Conservation (phyloP, 129 eudicot species). For the Silybum marianum region DNA sequence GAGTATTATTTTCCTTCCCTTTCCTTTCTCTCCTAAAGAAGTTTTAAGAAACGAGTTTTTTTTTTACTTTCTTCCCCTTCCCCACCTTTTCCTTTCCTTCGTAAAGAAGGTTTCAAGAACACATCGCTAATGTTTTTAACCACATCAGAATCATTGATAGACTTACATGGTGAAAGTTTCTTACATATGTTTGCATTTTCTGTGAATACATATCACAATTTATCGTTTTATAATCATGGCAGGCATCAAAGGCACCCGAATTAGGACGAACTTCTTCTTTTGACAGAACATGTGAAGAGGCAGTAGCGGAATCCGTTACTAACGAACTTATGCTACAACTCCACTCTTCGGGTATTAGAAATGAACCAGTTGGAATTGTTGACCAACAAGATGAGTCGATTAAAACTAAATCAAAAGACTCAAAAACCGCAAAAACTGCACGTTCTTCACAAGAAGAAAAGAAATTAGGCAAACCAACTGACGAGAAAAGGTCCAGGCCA, state of each 20-base stretch:
- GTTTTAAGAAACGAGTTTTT: too few species aligned
- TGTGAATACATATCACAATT: background rate
- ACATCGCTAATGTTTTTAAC: background rate
- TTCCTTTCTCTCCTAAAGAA: too few species aligned
- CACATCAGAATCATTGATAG: background rate
- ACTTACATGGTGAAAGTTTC: background rate
- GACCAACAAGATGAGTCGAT: constrained; percentile 68
- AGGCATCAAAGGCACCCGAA: constrained; percentile 68
- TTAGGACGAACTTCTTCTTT: constrained; percentile 81
- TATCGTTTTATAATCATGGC: constrained; percentile 29
- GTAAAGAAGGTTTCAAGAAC: too few species aligned
- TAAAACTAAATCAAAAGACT: constrained; percentile 50
- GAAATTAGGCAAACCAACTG: constrained; percentile 63
- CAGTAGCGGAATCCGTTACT: constrained; percentile 86
- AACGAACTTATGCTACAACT: constrained; percentile 76
- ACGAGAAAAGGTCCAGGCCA: constrained; percentile 80
- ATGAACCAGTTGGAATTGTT: constrained; percentile 40
- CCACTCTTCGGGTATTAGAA: constrained; percentile 56
- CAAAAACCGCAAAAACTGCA: constrained; percentile 63
- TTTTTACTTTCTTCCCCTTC: too few species aligned
- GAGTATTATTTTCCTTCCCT: too few species aligned
- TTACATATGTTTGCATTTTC: background rate
- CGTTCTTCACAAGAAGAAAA: constrained; percentile 95
- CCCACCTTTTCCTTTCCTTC: too few species aligned
- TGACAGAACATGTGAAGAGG: constrained; percentile 92